Percentiles rank a stretch among this genome's conserved stretches.
phyloP scores from a whole-genome alignment of 1,139 yeast species.

The Taphrina pruni region DNA sequence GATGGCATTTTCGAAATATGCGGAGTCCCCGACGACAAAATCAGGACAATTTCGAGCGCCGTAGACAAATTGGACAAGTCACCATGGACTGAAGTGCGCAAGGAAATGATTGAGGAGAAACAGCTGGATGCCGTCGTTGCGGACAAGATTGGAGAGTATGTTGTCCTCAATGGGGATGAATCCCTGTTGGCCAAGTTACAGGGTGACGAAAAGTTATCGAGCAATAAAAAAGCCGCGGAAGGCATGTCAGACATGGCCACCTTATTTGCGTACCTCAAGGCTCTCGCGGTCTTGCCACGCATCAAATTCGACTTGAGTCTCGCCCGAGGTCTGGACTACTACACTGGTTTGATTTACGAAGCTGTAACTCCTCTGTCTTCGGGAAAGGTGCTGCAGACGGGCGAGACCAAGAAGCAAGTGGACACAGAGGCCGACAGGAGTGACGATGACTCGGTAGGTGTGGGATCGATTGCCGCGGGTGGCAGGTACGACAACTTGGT shows the following conservation, averaged over 20 bases:
- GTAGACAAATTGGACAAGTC: slow-evolving; percentile 89
- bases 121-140: slow-evolving; percentile 90
- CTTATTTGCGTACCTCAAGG: slow-evolving; percentile 77
- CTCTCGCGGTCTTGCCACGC: slow-evolving; percentile 66
- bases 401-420: slow-evolving; percentile 58
- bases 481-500: slow-evolving; percentile 96
- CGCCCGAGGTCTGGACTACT: slow-evolving; percentile 96
- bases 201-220: slow-evolving; percentile 62
- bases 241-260: slow-evolving; percentile 82
- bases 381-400: slow-evolving; percentile 59
- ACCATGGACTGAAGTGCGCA: slow-evolving; percentile 93
- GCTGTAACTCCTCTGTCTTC: slow-evolving; percentile 95
- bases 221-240: slow-evolving; percentile 72
- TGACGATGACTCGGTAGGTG: slow-evolving; percentile 80
- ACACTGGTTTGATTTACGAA: slow-evolving; percentile 94
- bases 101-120: slow-evolving; percentile 90
- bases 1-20: slow-evolving; percentile 95
- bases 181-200: slow-evolving; percentile 68
- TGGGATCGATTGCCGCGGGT: slow-evolving; percentile 98
- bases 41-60: slow-evolving; percentile 89
- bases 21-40: slow-evolving; percentile 93
- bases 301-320: slow-evolving; percentile 88
- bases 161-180: slow-evolving; percentile 77
- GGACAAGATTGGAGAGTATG: slow-evolving; percentile 88
- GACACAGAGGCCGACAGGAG: slow-evolving; percentile 85